Base-by-base conservation (phyloP, 1,284 basidiomycete species). In the Leucoagaricus sp. region DNA sequence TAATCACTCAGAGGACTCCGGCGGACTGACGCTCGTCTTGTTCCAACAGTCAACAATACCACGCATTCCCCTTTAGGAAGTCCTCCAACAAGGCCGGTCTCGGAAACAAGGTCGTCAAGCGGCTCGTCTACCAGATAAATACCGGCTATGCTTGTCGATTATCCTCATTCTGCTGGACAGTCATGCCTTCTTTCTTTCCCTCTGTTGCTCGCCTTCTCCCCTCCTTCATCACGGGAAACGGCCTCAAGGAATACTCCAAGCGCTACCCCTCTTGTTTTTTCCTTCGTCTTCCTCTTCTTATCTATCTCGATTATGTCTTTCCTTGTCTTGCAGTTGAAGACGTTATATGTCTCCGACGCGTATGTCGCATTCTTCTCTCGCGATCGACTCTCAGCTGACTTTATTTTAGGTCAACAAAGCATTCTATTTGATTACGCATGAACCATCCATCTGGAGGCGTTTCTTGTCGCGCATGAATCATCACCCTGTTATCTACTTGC, bases 401-500 rank as follows among this genome's bases (percentile, higher is more conserved):
- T 2, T 33, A 19, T 34, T 9, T 9, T 57, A 87, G 86, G 79
- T 82, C 38, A 80, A 77, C 71, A 83, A 77, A 62, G 61, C 73
- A 0, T 80, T 84, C 60, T 86, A 79, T 65, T 65, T 80, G 31
- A 73, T 87, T 53, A 87, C 86, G 0, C 85, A 87, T 58, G 80
- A 88, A 58, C 79, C 86, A 15, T 70, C 80, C 49, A 79, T 90
- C 38, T 91, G 89, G 89, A 86, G 85, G 65, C 79, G 80, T 21
- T 80, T 87, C 59, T 70, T 90, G 50, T 69, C 71, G 36, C 68
- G 72, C 12, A 72, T 87, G 58, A 73, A 73, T 34, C 55, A 57
- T 26, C 73, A 85, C 19, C 83, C 81, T 9, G 69, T 86, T n/a
- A 82, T 86, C 5, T 84, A 84, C 2, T 69, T 86, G 2, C 85